A percentile compares a stretch with the other conserved stretches of the same genome.
phyloP scores from a whole-genome alignment of 2,329 filamentous ascomycete species.

The Orbilia quercus region DNA sequence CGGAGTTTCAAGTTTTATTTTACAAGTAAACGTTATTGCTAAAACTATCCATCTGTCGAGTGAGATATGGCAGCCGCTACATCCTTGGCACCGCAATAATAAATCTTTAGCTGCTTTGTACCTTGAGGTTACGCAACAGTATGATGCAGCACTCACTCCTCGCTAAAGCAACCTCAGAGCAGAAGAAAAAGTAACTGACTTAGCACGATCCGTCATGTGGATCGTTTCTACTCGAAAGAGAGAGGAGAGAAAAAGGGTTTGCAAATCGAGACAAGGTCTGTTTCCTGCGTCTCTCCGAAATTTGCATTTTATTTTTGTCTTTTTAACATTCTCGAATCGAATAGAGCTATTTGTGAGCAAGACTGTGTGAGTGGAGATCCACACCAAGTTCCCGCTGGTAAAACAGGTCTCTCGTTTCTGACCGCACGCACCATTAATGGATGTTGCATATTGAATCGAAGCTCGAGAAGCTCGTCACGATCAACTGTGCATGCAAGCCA shows the following conservation, averaged over 20 bases:
- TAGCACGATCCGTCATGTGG: slow-evolving; percentile 46
- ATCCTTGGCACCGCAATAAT: slow-evolving; percentile 33
- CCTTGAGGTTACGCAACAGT: slow-evolving; percentile 50
- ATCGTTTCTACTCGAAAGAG: slow-evolving; percentile 17
- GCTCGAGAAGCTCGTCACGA: slow-evolving; percentile 50
- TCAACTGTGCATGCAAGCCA: slow-evolving; percentile 44
- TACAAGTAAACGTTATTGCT: slow-evolving; percentile 27
- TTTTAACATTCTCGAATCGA: slow-evolving; percentile 25
- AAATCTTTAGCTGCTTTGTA: slow-evolving; percentile 16
- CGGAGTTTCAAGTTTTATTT: slow-evolving; percentile 7
- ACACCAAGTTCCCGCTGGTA: slow-evolving; percentile 51
- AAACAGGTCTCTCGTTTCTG: slow-evolving; percentile 37
- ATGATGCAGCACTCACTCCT: slow-evolving; percentile 28
- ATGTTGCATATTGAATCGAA: slow-evolving; percentile 26
- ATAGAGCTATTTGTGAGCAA: slow-evolving; percentile 22
- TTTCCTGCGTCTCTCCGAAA: slow-evolving; percentile 27
- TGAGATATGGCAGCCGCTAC: slow-evolving; percentile 18
- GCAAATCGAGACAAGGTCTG: slow-evolving; percentile 27
- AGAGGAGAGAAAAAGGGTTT: slow-evolving; percentile 10
- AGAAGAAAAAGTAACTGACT: slow-evolving; percentile 16
- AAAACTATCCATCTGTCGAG: slow-evolving; percentile 26
- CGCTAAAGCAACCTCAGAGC: slow-evolving; percentile 39
- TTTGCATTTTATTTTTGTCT: too few relatives aligned
- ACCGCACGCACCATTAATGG: slow-evolving; percentile 38
- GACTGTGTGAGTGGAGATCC: slow-evolving; percentile 41